Evolutionary conservation across 176 grass and related monocot genomes (phyloP).

Genomic region (Themeda triandra): DNA sequence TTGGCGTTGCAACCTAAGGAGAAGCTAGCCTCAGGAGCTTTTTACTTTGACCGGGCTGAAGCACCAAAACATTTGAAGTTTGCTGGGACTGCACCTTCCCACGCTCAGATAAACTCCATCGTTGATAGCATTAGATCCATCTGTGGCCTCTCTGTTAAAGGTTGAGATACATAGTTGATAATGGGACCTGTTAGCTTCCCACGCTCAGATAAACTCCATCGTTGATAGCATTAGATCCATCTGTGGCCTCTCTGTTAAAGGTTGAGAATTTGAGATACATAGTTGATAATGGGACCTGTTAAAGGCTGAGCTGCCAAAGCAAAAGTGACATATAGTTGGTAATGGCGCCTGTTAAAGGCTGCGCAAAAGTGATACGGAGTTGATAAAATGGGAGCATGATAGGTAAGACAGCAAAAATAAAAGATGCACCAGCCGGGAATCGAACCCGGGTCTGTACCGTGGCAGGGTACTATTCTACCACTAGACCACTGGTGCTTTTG

Average conservation of each 20-base stretch:
- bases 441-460: conserved; percentile 77
- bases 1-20: conserved; percentile 78
- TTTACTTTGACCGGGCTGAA: conserved; percentile 91
- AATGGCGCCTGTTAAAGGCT: too few relatives aligned
- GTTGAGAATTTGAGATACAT: not conserved
- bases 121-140: conserved; percentile 42
- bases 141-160: conserved; percentile 31
- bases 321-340: too few relatives aligned
- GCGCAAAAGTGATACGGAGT: not conserved
- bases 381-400: not conserved
- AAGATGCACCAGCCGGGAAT: conserved; percentile 49
- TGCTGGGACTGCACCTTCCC: conserved; percentile 62
- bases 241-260: conserved; percentile 20
- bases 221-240: conserved; percentile 42
- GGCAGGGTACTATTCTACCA: conserved; percentile 89
- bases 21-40: conserved; percentile 60
- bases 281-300: not conserved
- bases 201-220: conserved; percentile 51
- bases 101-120: conserved; percentile 51
- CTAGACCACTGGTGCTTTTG: conserved; percentile 63
- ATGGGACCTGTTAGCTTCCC: conserved; percentile 33
- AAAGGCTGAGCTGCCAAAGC: not conserved
- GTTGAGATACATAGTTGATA: not conserved
- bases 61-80: conserved; percentile 76
- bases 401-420: not conserved